Conservation (phyloP, 2,329 filamentous ascomycete species). For the Elsinoe batatas region DNA sequence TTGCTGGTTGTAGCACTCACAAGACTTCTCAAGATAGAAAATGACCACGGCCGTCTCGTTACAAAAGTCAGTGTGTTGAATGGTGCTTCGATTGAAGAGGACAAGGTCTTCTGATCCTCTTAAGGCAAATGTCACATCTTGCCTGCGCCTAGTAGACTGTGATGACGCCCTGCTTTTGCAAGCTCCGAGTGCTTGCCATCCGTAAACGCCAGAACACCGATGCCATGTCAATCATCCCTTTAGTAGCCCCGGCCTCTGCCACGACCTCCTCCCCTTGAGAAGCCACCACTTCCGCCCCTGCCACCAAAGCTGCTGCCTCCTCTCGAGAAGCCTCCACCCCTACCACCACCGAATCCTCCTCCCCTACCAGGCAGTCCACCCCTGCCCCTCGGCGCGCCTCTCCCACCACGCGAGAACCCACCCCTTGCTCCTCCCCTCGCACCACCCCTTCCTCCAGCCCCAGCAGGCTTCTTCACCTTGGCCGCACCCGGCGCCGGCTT, state of each 20-base stretch:
- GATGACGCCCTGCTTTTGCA: slow-evolving; percentile 1
- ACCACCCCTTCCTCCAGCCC: slow-evolving; percentile 41
- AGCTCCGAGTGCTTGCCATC: background rate
- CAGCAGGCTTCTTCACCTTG: slow-evolving; percentile 62
- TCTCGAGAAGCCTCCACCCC: slow-evolving; percentile 41
- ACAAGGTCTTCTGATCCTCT: background rate
- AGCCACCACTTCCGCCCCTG: slow-evolving; percentile 36
- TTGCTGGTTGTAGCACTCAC: background rate
- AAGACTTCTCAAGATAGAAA: background rate
- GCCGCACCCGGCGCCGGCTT: slow-evolving; percentile 57
- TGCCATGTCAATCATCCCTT: background rate
- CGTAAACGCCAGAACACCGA: slow-evolving; percentile 1
- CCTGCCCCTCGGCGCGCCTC: slow-evolving; percentile 28
- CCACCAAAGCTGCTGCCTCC: slow-evolving; percentile 13
- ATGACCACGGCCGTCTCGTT: background rate
- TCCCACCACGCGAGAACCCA: slow-evolving; percentile 37
- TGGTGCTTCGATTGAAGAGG: background rate
- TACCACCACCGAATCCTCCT: slow-evolving; percentile 37
- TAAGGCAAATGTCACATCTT: background rate
- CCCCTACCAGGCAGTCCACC: slow-evolving; percentile 44
- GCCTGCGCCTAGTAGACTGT: background rate
- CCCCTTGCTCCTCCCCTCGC: slow-evolving; percentile 33
- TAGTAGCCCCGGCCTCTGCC: slow-evolving; percentile 10
- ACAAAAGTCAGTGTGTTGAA: background rate
- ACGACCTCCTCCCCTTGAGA: slow-evolving; percentile 10